These are phyloP conservation scores for Vigna radiata DNA, from an alignment of 306 rosid genomes.

Conservation along the genomic window DNA sequence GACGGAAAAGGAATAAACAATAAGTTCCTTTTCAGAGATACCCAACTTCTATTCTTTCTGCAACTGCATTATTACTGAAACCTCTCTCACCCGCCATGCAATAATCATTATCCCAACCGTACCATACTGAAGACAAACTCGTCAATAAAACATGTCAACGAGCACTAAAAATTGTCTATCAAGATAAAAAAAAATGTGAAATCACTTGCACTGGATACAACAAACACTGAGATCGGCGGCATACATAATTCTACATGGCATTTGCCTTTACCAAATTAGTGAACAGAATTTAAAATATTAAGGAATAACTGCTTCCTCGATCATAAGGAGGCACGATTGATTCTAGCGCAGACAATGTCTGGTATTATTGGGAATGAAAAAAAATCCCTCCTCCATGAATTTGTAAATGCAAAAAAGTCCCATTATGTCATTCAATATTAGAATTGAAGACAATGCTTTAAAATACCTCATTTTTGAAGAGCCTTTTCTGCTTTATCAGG, in stretches of 20 bases:
- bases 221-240: conserved; percentile 48
- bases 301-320: conserved; percentile 43
- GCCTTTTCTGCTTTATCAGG: conserved; percentile 69
- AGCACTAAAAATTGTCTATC: not conserved
- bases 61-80: not conserved
- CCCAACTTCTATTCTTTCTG: not conserved
- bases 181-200: conserved; percentile 12
- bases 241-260: conserved; percentile 43
- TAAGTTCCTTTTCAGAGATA: too few relatives aligned
- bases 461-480: conserved; percentile 42
- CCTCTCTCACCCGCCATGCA: not conserved
- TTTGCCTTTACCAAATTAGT: conserved; percentile 47
- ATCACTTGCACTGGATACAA: conserved; percentile 50
- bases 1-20: too few relatives aligned
- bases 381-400: conserved; percentile 60
- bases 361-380: conserved; percentile 74
- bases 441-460: conserved; percentile 41
- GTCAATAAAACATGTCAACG: too few relatives aligned
- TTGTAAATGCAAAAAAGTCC: conserved; percentile 51
- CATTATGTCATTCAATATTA: conserved; percentile 53
- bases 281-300: conserved; percentile 42
- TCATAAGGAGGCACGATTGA: conserved; percentile 49
- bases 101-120: not conserved
- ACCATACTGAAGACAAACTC: not conserved
- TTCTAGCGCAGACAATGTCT: conserved; percentile 56